Base-by-base conservation (phyloP, 1,284 basidiomycete species). In the Moniliella sp. region DNA sequence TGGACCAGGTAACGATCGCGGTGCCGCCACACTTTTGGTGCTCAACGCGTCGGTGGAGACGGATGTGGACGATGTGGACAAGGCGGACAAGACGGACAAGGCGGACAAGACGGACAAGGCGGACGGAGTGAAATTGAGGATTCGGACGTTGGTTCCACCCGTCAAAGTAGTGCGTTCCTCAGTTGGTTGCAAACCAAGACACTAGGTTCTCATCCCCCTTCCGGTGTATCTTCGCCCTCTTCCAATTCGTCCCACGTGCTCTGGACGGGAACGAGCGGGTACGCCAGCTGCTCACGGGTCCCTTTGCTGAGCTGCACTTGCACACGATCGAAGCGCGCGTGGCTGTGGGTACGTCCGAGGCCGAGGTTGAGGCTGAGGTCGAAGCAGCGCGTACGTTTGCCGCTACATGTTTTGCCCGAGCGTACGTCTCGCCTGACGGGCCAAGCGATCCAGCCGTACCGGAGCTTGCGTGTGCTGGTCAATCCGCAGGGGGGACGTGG, bases 401-500 rank as follows among this genome's bases (percentile, higher is more conserved):
- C 3, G 10, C 15, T 4, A 5, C 19, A 1, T 58, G 51, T 45
- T 40, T 14, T 37, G 8, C 31, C 37, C 5, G 14, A 35, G 5
- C 36, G 55, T 18, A 43, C 48, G 36, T 26, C 21, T 14, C 18
- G 21, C 14, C 23, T 18, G n/a, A n/a, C n/a, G n/a, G n/a, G n/a
- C n/a, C n/a, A n/a, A n/a, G n/a, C n/a, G n/a, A 36, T 40, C 29
- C 29, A 28, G 21, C 46, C 47, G 1, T 40, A 43, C 21, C 42
- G 41, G 13, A 34, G 46, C 9, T 27, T 57, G 26, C 44, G 50
- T 28, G 37, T 93, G 1, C 61, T 93, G n/a, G 68, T 93, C 40
- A 94, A 93, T 56, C 86, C 86, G 1, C 32, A 77, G 84, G 36
- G 86, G 86, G 2, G 66, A 86, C 66, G 86, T 69, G 78, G 78